Base-by-base conservation (phyloP, 805 yeast species). In the Starmerella ratchasimensis region DNA sequence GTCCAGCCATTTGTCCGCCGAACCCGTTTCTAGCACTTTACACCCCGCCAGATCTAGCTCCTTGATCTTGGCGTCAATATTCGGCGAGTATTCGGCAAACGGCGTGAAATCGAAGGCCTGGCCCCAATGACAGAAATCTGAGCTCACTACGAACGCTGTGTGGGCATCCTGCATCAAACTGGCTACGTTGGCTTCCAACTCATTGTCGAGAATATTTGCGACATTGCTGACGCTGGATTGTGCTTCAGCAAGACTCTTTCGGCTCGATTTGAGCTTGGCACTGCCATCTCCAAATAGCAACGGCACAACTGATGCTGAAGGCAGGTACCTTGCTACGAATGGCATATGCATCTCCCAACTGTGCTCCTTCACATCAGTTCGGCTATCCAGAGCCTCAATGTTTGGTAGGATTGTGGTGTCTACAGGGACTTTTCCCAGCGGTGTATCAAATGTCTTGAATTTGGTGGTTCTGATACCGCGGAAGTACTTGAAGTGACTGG, bases 71-170 rank as follows among this genome's bases (percentile, higher is more conserved):
- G 75, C 63, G 60, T 74, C 68, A 28, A 88, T 78, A 3, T 77
- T 75, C 20, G 45, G 44, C 21, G 33, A 42, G 16, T 22, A 21
- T 8, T 18, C 23, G 4, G 27, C 32, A 23, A 37, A 41, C 19
- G 47, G 42, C 28, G 5, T 14, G 50, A 72, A 79, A 11, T 68
- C 69, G 51, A 78, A 79, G 27, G 81, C 56, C 2, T 63, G 48
- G 1, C 86, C 86, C 98, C 98, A 90, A 55, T 90, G 98, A 53
- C 96, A 86, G 52, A 90, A 90, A 61, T 90, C 98, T 2, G 88
- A 72, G 54, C 93, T 80, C 3, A 90, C 67, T 13, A 82, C 72
- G 56, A 90, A 80, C 2, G 82, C 76, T 49, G 72, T 73, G 18
- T 59, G 58, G 22, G 68, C 66, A 48, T 75, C 69, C 5, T 55